phyloP scores from a whole-genome alignment of 2,329 filamentous ascomycete species.

The Epichloe gansuensis region DNA sequence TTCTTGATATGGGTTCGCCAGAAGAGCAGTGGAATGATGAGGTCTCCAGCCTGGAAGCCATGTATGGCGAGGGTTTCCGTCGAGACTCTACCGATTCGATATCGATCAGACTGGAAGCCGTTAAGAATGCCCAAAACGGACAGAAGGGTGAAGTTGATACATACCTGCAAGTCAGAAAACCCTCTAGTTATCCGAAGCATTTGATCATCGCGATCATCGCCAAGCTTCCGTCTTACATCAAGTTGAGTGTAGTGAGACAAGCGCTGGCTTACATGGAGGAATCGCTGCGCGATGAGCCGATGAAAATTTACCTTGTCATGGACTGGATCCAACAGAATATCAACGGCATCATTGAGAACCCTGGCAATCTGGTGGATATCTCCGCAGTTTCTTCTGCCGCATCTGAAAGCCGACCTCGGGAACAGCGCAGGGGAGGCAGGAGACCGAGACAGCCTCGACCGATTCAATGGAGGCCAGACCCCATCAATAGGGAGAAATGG shows the following conservation, averaged over 20 bases:
- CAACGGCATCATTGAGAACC: constrained; percentile 69
- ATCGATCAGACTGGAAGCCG: constrained; percentile 52
- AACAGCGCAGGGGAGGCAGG: constrained; percentile 17
- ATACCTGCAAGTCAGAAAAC: constrained; percentile 55
- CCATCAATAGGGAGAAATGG: constrained; percentile 56
- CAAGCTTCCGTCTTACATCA: constrained; percentile 80
- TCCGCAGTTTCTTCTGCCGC: constrained; percentile 62
- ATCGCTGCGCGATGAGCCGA: constrained; percentile 68
- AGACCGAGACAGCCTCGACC: constrained; percentile 37
- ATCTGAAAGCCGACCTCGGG: constrained; percentile 34
- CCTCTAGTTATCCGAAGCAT: constrained; percentile 59
- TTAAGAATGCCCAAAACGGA: constrained; percentile 41
- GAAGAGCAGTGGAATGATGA: constrained; percentile 75
- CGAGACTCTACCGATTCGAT: constrained; percentile 51
- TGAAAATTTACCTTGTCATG: constrained; percentile 76
- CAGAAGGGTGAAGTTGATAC: constrained; percentile 39
- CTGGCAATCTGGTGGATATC: constrained; percentile 74
- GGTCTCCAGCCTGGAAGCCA: constrained; percentile 69
- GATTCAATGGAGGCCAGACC: constrained; percentile 52
- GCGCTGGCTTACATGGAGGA: constrained; percentile 59
- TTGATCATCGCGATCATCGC: constrained; percentile 58
- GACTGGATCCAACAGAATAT: constrained; percentile 88
- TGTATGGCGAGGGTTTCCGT: constrained; percentile 65
- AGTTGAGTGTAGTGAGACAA: constrained; percentile 74
- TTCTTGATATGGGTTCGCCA: constrained; percentile 36